phyloP scores from a whole-genome alignment of 2,329 filamentous ascomycete genomes.

The Fusarium sp. region DNA sequence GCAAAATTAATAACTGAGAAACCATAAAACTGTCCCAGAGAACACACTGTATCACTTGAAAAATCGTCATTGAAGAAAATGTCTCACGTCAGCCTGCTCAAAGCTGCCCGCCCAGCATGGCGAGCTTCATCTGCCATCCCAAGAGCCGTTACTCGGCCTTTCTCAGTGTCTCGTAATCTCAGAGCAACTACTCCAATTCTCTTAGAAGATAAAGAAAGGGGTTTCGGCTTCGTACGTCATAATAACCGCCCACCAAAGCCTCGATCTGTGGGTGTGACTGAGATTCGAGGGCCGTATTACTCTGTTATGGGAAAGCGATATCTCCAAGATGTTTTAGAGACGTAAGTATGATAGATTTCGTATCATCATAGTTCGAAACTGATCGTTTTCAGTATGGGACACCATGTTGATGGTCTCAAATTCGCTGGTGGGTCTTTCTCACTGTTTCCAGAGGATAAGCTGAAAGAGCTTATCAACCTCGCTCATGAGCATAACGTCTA shows the following conservation, averaged over 20 bases:
- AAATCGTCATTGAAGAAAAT: neutral
- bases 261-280: conserved; percentile 61
- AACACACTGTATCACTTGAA: neutral
- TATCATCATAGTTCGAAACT: neutral
- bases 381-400: conserved; percentile 54
- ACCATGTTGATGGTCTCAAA: conserved; percentile 66
- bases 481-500: conserved; percentile 22
- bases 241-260: conserved; percentile 62
- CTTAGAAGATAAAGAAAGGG: conserved; percentile 2
- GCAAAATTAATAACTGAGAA: too few species aligned
- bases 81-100: neutral
- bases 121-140: neutral
- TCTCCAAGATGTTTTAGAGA: conserved; percentile 63
- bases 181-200: neutral
- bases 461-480: conserved; percentile 14
- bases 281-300: conserved; percentile 67
- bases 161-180: neutral
- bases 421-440: conserved; percentile 58
- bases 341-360: conserved; percentile 45
- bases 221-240: conserved; percentile 56
- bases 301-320: conserved; percentile 65
- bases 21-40: accelerated
- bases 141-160: neutral
- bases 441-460: neutral
- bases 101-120: neutral